A percentile compares a stretch with the other conserved stretches of the same genome.
These are phyloP conservation scores for Colletotrichum magnum DNA, from an alignment of 2,329 filamentous ascomycete genomes.

Conservation along the genomic window DNA sequence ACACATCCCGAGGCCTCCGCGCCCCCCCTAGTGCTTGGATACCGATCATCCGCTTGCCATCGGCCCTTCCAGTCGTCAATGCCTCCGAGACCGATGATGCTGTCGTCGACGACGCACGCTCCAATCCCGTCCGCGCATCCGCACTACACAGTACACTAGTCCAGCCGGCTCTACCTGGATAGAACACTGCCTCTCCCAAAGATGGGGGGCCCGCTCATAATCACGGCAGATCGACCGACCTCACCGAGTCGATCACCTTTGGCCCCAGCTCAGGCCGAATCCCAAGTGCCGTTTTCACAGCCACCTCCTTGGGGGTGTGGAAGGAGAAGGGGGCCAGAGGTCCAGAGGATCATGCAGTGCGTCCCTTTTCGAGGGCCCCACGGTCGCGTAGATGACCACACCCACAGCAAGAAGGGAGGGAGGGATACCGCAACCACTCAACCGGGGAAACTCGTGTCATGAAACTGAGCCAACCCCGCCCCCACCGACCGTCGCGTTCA, in stretches of 20 bases:
- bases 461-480: constrained; percentile 28
- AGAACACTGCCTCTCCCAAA: neutral
- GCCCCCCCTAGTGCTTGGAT: too few species aligned
- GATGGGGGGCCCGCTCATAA: neutral
- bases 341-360: too few species aligned
- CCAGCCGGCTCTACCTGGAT: too few species aligned
- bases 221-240: constrained; percentile 32
- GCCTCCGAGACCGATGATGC: neutral
- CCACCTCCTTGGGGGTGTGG: constrained; percentile 30
- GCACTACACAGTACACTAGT: too few species aligned
- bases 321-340: neutral
- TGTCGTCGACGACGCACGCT: too few species aligned
- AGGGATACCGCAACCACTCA: constrained; percentile 17
- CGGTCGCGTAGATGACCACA: too few species aligned
- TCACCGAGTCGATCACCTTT: constrained; percentile 18
- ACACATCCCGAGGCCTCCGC: neutral
- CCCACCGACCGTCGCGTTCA: constrained; percentile 24
- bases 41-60: too few species aligned
- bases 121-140: too few species aligned
- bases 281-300: constrained; percentile 18
- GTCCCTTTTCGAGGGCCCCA: too few species aligned
- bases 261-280: constrained; percentile 9
- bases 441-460: constrained; percentile 28
- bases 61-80: neutral
- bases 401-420: neutral